These are phyloP conservation scores for Ganoderma meredithae DNA, from an alignment of 1,284 basidiomycete species.

Conservation along the genomic window DNA sequence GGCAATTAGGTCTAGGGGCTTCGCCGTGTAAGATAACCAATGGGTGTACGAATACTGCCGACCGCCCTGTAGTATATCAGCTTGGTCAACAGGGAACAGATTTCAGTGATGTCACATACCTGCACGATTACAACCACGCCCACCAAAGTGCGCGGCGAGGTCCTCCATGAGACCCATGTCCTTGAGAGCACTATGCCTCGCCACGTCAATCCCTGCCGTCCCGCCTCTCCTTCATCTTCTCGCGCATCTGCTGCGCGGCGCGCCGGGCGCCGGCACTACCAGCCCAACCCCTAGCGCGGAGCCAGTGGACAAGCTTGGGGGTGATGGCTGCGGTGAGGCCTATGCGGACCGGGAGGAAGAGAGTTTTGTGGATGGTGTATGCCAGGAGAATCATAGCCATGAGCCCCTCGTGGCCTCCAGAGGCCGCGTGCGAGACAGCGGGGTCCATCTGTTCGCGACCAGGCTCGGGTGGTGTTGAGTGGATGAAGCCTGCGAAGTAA, in stretches of 20 bases:
- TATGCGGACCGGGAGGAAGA: slow-evolving; percentile 90
- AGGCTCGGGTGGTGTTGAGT: slow-evolving; percentile 64
- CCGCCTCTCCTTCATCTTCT: slow-evolving; percentile 48
- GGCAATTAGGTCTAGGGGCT: slow-evolving; percentile 19
- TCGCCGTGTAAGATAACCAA: slow-evolving; percentile 24
- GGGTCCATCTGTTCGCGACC: slow-evolving; percentile 66
- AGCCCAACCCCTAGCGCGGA: slow-evolving; percentile 79
- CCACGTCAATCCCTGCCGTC: slow-evolving; percentile 38
- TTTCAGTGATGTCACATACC: neutral
- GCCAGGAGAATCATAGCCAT: slow-evolving; percentile 94
- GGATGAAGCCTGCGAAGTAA: slow-evolving; percentile 51
- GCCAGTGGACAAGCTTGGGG: slow-evolving; percentile 84
- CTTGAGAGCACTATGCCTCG: neutral
- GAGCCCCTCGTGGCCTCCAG: slow-evolving; percentile 68
- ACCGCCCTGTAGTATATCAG: slow-evolving; percentile 20
- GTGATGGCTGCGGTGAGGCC: slow-evolving; percentile 91
- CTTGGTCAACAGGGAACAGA: slow-evolving; percentile 10
- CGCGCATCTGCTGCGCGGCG: slow-evolving; percentile 70
- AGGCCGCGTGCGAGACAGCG: slow-evolving; percentile 33
- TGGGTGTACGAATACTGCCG: slow-evolving; percentile 26
- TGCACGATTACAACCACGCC: neutral
- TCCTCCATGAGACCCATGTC: neutral
- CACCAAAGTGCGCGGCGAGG: neutral
- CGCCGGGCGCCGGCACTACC: slow-evolving; percentile 71
- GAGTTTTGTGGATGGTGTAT: slow-evolving; percentile 95